These are phyloP conservation scores for Pseudozyma pruni DNA, from an alignment of 1,284 basidiomycete species.

Conservation along the genomic window DNA sequence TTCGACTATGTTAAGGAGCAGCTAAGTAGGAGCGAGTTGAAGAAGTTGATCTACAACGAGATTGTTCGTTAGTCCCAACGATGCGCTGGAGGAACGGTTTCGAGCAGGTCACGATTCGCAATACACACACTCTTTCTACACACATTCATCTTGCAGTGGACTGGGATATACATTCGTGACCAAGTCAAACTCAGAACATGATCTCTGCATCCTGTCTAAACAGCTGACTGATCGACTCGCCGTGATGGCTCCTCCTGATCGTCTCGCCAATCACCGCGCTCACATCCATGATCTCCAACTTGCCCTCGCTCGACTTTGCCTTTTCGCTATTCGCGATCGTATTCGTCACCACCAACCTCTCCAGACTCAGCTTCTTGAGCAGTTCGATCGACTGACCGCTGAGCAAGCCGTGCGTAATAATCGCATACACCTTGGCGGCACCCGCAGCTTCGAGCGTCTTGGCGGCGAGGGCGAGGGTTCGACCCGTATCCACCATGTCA, in stretches of 20 bases:
- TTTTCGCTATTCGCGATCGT: conserved; percentile 75
- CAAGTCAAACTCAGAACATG: conserved; percentile 48
- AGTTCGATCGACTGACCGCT: conserved; percentile 84
- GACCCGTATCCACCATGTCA: conserved; percentile 97
- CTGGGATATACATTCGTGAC: neutral
- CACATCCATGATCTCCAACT: conserved; percentile 79
- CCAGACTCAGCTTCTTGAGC: conserved; percentile 82
- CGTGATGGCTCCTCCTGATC: conserved; percentile 95
- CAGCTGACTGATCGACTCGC: conserved; percentile 73
- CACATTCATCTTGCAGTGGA: no score
- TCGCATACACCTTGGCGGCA: conserved; percentile 85
- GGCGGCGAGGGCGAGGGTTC: conserved; percentile 85
- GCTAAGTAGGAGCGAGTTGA: conserved; percentile 68
- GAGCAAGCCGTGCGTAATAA: conserved; percentile 91
- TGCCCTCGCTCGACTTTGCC: conserved; percentile 70
- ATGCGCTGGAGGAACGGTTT: no score
- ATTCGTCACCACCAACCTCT: conserved; percentile 88
- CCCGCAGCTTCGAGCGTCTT: conserved; percentile 87
- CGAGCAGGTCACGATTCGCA: no score
- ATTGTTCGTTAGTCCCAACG: conserved; percentile 35
- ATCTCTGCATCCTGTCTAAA: conserved; percentile 65
- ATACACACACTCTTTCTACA: conserved; percentile 5
- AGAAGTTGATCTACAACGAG: conserved; percentile 64
- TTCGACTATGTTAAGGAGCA: conserved; percentile 69
- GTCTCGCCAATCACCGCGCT: conserved; percentile 92